Base-by-base conservation (phyloP, 768 basidiomycete species). In the Pisolithus tinctorius region DNA sequence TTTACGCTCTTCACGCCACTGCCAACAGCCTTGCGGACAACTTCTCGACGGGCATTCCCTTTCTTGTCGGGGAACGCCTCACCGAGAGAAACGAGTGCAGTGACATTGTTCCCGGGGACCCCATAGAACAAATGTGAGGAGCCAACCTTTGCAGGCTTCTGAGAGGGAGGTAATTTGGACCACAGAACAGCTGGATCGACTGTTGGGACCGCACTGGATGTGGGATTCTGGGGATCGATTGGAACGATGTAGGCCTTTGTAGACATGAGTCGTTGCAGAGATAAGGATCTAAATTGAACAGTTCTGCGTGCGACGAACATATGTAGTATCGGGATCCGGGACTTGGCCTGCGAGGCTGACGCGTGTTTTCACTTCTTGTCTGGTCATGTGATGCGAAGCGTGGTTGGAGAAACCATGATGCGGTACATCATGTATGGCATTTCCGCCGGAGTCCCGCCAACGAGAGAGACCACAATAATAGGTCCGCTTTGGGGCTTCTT, bases 1-100 rank as follows among this genome's bases (percentile, higher is more conserved):
- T 77, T 84, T 56, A 89, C 66, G 42, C 80, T 77, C 68, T 86
- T 88, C 40, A 91, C 80, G 6, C 82, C 86, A 46, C 74, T 79
- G 9, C 84, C 90, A 13, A 91, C 76, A 9, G 86, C 77, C 59
- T 79, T 82, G 59, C 89, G 74, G 30, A 91, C 74, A 4, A 81
- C 55, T 63, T 92, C 89, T n/a, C 83, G 71, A 60, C 72, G 78
- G 34, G 74, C 64, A 25, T 71, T 67, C 1, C 60, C 72, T 6
- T 65, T 71, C 58, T 80, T 81, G 36, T 58, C 55, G 4, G 68
- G 63, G 59, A 79, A 85, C 2, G 67, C 74, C 0, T 80, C 79
- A 0, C 83, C 83, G 7, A 85, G 70, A 31, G 82, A 81, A 8
- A 80, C 74, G 14, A 86, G 63, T 0, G 80, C 74, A 1, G 82